Base-by-base conservation (phyloP, 2,329 filamentous ascomycete species). In the Paecilomyces formosus region DNA sequence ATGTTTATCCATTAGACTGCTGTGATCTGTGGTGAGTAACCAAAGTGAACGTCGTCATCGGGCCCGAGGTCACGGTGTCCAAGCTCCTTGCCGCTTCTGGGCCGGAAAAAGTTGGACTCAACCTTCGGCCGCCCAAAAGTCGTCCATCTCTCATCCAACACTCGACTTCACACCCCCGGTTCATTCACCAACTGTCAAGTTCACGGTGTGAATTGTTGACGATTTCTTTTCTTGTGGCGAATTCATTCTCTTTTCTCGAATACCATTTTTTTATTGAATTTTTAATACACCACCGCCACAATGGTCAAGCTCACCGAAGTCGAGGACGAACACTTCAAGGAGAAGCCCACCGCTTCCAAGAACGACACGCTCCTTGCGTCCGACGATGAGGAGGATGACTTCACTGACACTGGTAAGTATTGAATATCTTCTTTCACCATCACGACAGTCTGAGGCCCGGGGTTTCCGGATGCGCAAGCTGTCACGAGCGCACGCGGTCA, bases 291-390 rank as follows among this genome's bases (percentile, higher is more conserved):
- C 52, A 62, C 65, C 64, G 63, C 62, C 69, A 75, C 76, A 69
- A 97, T 97, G 93, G 93, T 97, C 77, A 91, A 93, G 79, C 90
- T 97, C 73, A 90, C 91, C 74, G 93, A 97, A 82, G 93, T 97
- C 72, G 88, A 95, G 74, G 93, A 97, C 75, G 92, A 97, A 83
- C 90, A 95, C 78, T 96, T 97, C 82, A 82, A 85, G 75, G 79
- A 83, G 67, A 87, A 88, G 76, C 79, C 82, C 66, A 87, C 88
- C 70, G 78, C 86, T 62, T 73, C 76, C 64, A 81, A 81, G 65
- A 81, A 84, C 59, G 85, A 87, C 60, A 87, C 71, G 54, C 70
- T 79, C 57, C 66, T 79, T 53, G 68, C 69, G 45, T 76, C 74
- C 55, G 76, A 79, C 59, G 74, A 92, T 66, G 88, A 94, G 51